Conservation (phyloP, 345 rosid genomes). For the Arabidopsis arenosa region DNA sequence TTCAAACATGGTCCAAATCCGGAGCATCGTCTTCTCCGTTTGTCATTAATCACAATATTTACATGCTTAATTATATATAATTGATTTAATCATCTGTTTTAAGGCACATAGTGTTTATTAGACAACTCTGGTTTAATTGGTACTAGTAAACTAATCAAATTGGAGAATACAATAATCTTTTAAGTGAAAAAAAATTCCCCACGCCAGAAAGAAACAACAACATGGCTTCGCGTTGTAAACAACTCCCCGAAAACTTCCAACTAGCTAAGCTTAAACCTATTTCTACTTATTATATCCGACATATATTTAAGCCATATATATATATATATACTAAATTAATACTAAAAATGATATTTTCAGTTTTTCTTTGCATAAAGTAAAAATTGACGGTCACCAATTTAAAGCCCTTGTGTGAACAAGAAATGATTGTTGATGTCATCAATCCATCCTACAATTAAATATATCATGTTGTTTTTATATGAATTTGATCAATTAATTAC, state of each 20-base stretch:
- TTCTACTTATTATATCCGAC: not conserved
- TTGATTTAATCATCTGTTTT: not conserved
- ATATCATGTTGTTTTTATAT: not conserved
- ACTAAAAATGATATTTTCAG: not conserved
- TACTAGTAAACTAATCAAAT: conserved; percentile 4
- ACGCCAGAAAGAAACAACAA: conserved; percentile 47
- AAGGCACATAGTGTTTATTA: not conserved
- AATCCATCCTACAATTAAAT: not conserved
- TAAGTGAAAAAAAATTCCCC: conserved; percentile 31
- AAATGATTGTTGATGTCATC: not conserved
- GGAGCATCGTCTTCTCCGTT: conserved; percentile 33
- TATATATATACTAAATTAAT: not conserved
- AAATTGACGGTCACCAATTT: not conserved
- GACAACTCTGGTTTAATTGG: not conserved
- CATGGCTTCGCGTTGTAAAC: conserved; percentile 42
- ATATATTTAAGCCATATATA: too few species aligned
- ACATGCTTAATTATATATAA: not conserved
- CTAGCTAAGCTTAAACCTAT: conserved; percentile 28
- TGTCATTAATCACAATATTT: conserved; percentile 7
- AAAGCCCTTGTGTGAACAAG: not conserved
- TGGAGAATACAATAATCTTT: conserved; percentile 16
- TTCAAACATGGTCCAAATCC: not conserved
- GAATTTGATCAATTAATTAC: not conserved
- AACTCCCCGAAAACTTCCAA: conserved; percentile 43
- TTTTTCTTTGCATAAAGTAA: not conserved